phyloP scores from a whole-genome alignment of 2,329 filamentous ascomycete species.

The Myriosclerotinia scirpicola region DNA sequence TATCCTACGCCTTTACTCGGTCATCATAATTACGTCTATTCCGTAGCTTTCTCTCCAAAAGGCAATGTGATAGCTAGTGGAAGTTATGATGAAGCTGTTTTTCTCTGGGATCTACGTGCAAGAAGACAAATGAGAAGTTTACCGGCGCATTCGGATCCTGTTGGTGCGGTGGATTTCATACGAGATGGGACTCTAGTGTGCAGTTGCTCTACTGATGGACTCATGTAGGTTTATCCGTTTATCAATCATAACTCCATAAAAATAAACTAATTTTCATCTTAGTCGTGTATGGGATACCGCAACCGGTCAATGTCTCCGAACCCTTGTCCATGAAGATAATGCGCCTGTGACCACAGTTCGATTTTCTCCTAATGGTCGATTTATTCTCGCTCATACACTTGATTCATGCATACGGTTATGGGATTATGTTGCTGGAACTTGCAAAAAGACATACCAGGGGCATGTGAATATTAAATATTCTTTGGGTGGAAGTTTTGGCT shows the following conservation, averaged over 20 bases:
- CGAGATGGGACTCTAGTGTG: slow-evolving; percentile 88
- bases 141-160: slow-evolving; percentile 92
- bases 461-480: slow-evolving; percentile 83
- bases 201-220: slow-evolving; percentile 85
- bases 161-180: slow-evolving; percentile 90
- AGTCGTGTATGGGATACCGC: slow-evolving; percentile 93
- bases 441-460: slow-evolving; percentile 96
- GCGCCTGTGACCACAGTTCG: slow-evolving; percentile 84
- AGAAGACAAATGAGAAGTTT: slow-evolving; percentile 85
- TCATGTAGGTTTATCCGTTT: slow-evolving; percentile 60
- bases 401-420: slow-evolving; percentile 89
- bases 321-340: slow-evolving; percentile 94
- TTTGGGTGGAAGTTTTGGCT: slow-evolving; percentile 80
- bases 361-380: slow-evolving; percentile 93
- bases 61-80: slow-evolving; percentile 95
- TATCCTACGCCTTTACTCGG: slow-evolving; percentile 64
- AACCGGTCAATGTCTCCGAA: slow-evolving; percentile 92
- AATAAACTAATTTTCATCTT: slow-evolving; percentile 21
- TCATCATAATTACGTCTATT: slow-evolving; percentile 96
- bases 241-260: neutral
- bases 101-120: slow-evolving; percentile 91
- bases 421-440: slow-evolving; percentile 89
- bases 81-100: slow-evolving; percentile 95
- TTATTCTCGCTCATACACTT: slow-evolving; percentile 86
- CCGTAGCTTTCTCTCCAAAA: slow-evolving; percentile 92